Conservation (phyloP, 2,329 filamentous ascomycete genomes). For the Alternaria angustiovoidea region DNA sequence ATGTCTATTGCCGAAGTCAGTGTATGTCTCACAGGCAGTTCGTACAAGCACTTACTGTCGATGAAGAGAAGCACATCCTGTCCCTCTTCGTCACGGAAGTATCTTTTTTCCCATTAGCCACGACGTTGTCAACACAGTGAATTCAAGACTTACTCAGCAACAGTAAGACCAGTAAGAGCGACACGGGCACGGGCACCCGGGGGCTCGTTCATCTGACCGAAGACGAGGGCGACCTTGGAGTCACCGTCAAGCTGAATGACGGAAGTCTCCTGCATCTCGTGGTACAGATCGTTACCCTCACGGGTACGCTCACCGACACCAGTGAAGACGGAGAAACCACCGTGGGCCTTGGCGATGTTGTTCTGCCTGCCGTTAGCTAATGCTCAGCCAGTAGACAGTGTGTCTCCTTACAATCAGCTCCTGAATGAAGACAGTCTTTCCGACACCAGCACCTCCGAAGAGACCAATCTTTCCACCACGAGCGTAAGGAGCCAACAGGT, state of each 20-base stretch:
- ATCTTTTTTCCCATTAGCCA: no score
- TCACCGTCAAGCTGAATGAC: constrained; percentile 99
- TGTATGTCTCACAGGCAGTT: no score
- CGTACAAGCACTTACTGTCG: constrained; percentile 61
- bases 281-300: constrained; percentile 99
- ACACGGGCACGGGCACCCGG: constrained; percentile 99
- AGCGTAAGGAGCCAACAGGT: constrained; percentile 97
- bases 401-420: constrained; percentile 82
- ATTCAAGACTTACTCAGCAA: constrained; percentile 1
- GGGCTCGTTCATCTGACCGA: constrained; percentile 99
- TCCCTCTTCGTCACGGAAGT: constrained; percentile 60
- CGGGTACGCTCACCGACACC: constrained; percentile 99
- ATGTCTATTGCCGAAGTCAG: no score
- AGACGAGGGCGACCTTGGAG: constrained; percentile 98
- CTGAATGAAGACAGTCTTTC: constrained; percentile 99
- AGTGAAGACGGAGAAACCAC: constrained; percentile 99
- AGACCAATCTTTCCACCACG: constrained; percentile 99
- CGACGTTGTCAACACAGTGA: no score
- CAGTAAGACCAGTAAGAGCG: constrained; percentile 78
- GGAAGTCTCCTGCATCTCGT: constrained; percentile 99
- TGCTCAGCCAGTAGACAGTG: neutral
- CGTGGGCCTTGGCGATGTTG: constrained; percentile 99
- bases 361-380: constrained; percentile 65
- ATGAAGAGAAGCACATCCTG: constrained; percentile 99
- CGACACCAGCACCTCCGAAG: constrained; percentile 99